Evolutionary conservation across 257 asterid species (phyloP).

Genomic region (Apocynum venetum): DNA sequence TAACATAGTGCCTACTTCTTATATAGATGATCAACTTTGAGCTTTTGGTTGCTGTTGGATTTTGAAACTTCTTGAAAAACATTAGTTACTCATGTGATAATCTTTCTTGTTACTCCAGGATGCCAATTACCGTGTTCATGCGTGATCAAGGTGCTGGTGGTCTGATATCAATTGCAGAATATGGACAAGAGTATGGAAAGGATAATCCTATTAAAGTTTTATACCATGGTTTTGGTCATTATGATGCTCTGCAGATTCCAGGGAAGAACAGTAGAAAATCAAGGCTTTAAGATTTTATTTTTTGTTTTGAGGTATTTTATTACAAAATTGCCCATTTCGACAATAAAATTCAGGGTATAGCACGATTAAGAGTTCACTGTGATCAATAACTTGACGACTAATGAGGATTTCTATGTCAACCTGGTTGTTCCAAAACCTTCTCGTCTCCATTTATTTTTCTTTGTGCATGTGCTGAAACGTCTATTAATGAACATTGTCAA

Average conservation of each 20-base stretch:
- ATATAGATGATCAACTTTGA: background rate
- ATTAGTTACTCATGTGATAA: background rate
- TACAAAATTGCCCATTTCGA: background rate
- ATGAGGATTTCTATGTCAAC: background rate
- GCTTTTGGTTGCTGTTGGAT: background rate
- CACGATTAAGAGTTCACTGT: background rate
- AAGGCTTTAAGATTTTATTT: slow-evolving; percentile 36
- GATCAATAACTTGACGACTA: background rate
- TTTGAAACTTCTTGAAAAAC: background rate
- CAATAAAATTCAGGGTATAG: background rate
- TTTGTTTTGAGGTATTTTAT: background rate
- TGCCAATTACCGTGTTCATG: slow-evolving; percentile 95
- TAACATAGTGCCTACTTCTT: background rate
- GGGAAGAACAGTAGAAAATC: slow-evolving; percentile 49
- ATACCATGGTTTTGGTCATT: slow-evolving; percentile 89
- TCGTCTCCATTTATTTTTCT: too few relatives aligned
- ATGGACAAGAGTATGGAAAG: slow-evolving; percentile 85
- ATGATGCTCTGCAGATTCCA: slow-evolving; percentile 71
- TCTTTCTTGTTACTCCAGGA: slow-evolving; percentile 39
- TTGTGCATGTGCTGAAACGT: background rate
- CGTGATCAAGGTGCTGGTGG: slow-evolving; percentile 60
- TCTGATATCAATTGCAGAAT: slow-evolving; percentile 83
- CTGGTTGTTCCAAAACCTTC: background rate
- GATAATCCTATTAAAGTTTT: slow-evolving; percentile 69
- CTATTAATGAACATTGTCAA: too few relatives aligned